These are phyloP conservation scores for Balamuthia mandrillaris DNA, from an alignment of 208 protist genomes.

Conservation along the genomic window DNA sequence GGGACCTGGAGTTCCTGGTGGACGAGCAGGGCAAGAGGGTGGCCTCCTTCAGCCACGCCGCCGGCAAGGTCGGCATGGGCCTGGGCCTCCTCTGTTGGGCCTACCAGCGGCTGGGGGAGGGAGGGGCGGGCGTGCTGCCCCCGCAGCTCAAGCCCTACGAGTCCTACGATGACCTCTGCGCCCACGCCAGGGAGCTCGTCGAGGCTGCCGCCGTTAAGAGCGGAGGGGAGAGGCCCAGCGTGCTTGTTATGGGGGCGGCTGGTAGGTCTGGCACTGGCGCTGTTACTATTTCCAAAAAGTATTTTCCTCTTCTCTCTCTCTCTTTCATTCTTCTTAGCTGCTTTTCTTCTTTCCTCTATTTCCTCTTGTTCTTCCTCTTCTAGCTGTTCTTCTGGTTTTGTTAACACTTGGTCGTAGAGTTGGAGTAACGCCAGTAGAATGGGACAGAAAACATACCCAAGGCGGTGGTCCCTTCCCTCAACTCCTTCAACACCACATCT, in stretches of 20 bases:
- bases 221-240: too few relatives aligned
- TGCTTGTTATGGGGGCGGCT: slow-evolving; percentile 58
- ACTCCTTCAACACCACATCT: slow-evolving; percentile 58
- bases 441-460: slow-evolving; percentile 70
- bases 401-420: background rate
- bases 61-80: slow-evolving; percentile 68
- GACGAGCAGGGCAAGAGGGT: slow-evolving; percentile 51
- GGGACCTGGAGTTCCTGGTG: slow-evolving; percentile 71
- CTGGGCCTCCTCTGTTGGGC: slow-evolving; percentile 38
- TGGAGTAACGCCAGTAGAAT: slow-evolving; percentile 15
- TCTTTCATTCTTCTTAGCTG: background rate
- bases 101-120: background rate
- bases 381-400: too few relatives aligned
- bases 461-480: slow-evolving; percentile 66
- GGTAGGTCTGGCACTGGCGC: slow-evolving; percentile 59
- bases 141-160: background rate
- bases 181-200: background rate
- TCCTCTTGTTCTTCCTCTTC: background rate
- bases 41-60: slow-evolving; percentile 69
- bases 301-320: background rate
- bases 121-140: background rate
- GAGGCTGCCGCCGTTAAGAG: too few relatives aligned
- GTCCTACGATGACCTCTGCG: background rate
- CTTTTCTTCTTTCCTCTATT: background rate
- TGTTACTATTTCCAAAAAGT: background rate